Base-by-base conservation (phyloP, 768 basidiomycete species). In the Pleurotus sapidus region DNA sequence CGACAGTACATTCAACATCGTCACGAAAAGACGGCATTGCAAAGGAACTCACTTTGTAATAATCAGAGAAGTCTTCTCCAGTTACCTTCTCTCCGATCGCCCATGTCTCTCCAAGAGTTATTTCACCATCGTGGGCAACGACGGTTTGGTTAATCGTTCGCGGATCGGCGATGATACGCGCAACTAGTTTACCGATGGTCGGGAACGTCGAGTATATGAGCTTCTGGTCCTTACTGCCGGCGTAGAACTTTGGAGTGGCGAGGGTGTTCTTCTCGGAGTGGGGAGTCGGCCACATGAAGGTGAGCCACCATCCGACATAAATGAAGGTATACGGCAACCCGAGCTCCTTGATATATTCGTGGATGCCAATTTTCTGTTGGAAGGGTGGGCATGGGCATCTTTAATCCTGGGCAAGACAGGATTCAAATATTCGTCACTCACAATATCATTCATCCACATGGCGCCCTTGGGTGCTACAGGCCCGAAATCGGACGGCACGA, bases 191-290 rank as follows among this genome's bases (percentile, higher is more conserved):
- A 1, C 47, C 47, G 47, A 49, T 49, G 15, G 17, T 49, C 5
- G 47, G 47, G 23, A 49, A 27, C 9, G 47, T 49, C n/a, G 47
- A 49, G 23, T 27, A 49, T 24, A 49, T 27, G 15, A 20, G 24
- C 30, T 49, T 49, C 47, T 49, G 47, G 4, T 49, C 47, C 6
- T 49, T 49, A 25, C 30, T 18, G 7, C 47, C 47, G 14, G 30
- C 23, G 6, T 49, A 49, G 14, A 24, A 49, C 23, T 49, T 49
- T 5, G 47, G 17, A 9, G 47, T 49, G 23, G 30, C 15, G 47
- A 49, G 47, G 47, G 47, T 49, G 47, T 49, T 49, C 15, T 27
- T 12, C 15, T 49, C 47, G 47, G 47, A 49, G 23, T 49, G 47
- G 14, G 47, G 47, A 0, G 23, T 8, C 3, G 47, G 47, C 23